A percentile compares a stretch with the other conserved stretches of the same genome.
Evolutionary conservation across 257 asterid species (phyloP).

Genomic region (Petunia axillaris): DNA sequence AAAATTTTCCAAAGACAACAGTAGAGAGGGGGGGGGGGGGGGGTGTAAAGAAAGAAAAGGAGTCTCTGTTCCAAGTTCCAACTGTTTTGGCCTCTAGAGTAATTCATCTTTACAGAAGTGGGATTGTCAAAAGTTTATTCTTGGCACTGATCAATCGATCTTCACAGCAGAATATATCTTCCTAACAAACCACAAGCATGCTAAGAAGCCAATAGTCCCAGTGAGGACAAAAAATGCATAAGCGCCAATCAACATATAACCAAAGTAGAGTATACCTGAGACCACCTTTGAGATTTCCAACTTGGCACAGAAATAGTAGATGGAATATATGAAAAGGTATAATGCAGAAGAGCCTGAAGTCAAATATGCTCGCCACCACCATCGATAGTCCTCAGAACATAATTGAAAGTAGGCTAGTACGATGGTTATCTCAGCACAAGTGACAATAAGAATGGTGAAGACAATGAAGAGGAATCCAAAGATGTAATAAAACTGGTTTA

Average conservation of each 20-base stretch:
- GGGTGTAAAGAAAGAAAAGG: neutral
- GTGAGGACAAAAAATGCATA: slow-evolving; percentile 54
- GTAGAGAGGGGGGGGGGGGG: neutral
- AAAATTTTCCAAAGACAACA: neutral
- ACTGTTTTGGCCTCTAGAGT: neutral
- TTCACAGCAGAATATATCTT: slow-evolving; percentile 57
- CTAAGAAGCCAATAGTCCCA: slow-evolving; percentile 57
- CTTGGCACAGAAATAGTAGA: slow-evolving; percentile 52
- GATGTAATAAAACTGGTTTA: slow-evolving; percentile 61
- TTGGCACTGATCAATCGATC: slow-evolving; percentile 33
- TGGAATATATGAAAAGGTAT: slow-evolving; percentile 47
- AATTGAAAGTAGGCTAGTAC: slow-evolving; percentile 59
- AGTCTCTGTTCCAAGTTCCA: neutral
- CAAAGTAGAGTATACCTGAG: slow-evolving; percentile 54
- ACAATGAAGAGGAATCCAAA: slow-evolving; percentile 58
- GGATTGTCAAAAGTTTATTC: neutral
- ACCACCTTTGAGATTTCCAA: slow-evolving; percentile 53
- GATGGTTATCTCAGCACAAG: slow-evolving; percentile 54
- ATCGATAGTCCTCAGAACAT: slow-evolving; percentile 54
- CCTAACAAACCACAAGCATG: slow-evolving; percentile 53
- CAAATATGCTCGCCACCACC: slow-evolving; percentile 66
- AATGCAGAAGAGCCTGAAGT: slow-evolving; percentile 56
- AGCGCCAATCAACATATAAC: slow-evolving; percentile 54
- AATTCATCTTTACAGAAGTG: neutral
- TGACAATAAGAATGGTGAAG: slow-evolving; percentile 48